A percentile compares a stretch with the other conserved stretches of the same genome.
These are phyloP conservation scores for Populus trichocarpa DNA, from an alignment of 441 rosid genomes.

Conservation along the genomic window DNA sequence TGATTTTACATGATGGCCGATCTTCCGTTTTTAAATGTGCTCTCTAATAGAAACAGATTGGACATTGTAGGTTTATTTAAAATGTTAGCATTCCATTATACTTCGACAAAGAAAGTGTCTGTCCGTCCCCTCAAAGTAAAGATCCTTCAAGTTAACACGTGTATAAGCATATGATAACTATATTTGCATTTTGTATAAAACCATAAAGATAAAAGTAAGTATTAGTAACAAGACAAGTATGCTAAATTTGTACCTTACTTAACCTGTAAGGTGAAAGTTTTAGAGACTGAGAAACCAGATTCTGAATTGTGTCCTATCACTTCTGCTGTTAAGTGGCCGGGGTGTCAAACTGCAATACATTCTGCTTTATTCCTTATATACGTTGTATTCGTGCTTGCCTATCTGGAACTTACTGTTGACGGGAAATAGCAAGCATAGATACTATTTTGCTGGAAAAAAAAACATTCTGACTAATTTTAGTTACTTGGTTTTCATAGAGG, in stretches of 20 bases:
- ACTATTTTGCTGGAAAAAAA: not conserved
- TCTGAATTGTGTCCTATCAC: not conserved
- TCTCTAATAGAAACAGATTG: not conserved
- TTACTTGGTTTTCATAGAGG: conserved; percentile 48
- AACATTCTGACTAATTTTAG: not conserved
- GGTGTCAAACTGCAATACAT: not conserved
- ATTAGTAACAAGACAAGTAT: not conserved
- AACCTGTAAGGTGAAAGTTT: not conserved
- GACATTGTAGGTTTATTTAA: not conserved
- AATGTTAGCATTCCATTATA: not conserved
- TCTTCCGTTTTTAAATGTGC: not conserved
- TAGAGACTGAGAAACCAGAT: not conserved
- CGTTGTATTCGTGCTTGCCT: not conserved
- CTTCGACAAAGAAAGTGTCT: not conserved
- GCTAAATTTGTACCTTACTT: not conserved
- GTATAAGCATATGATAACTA: not conserved
- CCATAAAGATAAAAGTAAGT: not conserved
- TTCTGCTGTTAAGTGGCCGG: not conserved
- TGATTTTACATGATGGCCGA: not conserved
- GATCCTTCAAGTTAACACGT: not conserved
- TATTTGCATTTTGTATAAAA: not conserved
- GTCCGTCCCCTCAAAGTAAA: not conserved
- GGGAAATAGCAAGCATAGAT: not conserved
- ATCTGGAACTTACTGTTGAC: not conserved
- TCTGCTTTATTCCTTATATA: not conserved